Conservation (phyloP, 129 eudicot species). For the Saussurea involucrata region DNA sequence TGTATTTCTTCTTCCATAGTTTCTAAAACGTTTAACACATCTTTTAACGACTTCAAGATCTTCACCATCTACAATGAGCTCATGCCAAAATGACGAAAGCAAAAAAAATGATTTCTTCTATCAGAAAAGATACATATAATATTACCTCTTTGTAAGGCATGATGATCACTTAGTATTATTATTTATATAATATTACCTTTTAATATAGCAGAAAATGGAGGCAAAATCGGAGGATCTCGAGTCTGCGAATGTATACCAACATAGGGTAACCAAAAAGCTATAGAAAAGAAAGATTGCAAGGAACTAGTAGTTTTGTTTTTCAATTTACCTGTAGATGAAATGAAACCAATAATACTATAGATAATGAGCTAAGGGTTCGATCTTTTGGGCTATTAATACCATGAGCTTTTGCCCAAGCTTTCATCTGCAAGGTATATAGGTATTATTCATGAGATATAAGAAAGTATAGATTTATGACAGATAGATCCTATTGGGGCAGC, state of each 20-base stretch:
- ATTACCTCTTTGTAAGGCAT: background rate
- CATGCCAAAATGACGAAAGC: background rate
- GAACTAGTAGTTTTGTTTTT: background rate
- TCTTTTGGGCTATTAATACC: slow-evolving; percentile 66
- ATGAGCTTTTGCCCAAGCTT: slow-evolving; percentile 72
- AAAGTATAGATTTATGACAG: background rate
- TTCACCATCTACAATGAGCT: slow-evolving; percentile 42
- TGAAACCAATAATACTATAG: slow-evolving; percentile 59
- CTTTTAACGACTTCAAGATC: slow-evolving; percentile 38
- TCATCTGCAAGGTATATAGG: slow-evolving; percentile 48
- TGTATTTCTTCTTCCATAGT: slow-evolving; percentile 50
- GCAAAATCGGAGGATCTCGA: slow-evolving; percentile 63
- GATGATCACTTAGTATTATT: background rate
- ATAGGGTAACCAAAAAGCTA: background rate
- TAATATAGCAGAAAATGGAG: slow-evolving; percentile 65
- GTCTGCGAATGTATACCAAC: slow-evolving; percentile 43
- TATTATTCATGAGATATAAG: background rate
- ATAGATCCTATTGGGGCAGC: background rate
- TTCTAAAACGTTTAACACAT: slow-evolving; percentile 18
- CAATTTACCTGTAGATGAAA: slow-evolving; percentile 68
- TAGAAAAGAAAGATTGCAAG: background rate
- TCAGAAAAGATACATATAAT: background rate
- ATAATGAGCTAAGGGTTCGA: slow-evolving; percentile 64
- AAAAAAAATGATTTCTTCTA: background rate
- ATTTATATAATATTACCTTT: slow-evolving; percentile 38